A percentile compares a stretch with the other conserved stretches of the same genome.
Conservation (phyloP, 2,329 filamentous ascomycete species). For the Diaporthe amygdali region DNA sequence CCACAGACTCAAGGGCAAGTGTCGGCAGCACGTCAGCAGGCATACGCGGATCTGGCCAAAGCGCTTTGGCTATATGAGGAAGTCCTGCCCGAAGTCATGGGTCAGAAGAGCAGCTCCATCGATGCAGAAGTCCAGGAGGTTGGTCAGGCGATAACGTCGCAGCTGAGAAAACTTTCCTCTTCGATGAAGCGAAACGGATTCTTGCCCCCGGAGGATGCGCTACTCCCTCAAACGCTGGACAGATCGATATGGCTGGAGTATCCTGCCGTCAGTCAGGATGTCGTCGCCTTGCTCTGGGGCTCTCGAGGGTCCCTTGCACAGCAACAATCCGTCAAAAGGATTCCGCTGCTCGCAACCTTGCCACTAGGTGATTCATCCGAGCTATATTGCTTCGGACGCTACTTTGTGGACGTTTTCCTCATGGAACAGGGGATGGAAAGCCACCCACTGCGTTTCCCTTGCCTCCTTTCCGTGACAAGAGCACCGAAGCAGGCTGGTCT, state of each 20-base stretch:
- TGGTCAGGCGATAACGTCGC: conserved; percentile 63
- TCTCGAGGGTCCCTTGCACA: conserved; percentile 56
- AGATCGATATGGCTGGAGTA: conserved; percentile 84
- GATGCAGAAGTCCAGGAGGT: conserved; percentile 57
- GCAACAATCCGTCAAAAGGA: conserved; percentile 50
- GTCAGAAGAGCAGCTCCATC: conserved; percentile 45
- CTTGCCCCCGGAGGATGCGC: conserved; percentile 70
- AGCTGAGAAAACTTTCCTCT: conserved; percentile 74
- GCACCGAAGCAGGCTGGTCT: conserved; percentile 72
- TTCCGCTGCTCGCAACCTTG: conserved; percentile 69
- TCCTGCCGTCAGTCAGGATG: conserved; percentile 73
- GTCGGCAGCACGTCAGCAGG: conserved; percentile 70
- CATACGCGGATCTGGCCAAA: conserved; percentile 86
- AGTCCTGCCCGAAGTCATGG: conserved; percentile 54
- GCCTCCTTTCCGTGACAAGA: conserved; percentile 77
- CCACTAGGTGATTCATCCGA: conserved; percentile 77
- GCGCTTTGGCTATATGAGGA: conserved; percentile 78
- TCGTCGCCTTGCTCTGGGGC: conserved; percentile 72
- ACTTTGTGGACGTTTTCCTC: conserved; percentile 75
- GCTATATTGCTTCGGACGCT: conserved; percentile 79
- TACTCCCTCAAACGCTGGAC: conserved; percentile 79
- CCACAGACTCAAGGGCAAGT: conserved; percentile 59
- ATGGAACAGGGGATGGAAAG: conserved; percentile 75
- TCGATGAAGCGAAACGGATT: conserved; percentile 87
- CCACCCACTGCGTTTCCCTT: conserved; percentile 72